Evolutionary conservation across 257 asterid genomes (phyloP), one percentile per base, ranked within the genome.

Genomic region (Nicotiana tabacum): DNA sequence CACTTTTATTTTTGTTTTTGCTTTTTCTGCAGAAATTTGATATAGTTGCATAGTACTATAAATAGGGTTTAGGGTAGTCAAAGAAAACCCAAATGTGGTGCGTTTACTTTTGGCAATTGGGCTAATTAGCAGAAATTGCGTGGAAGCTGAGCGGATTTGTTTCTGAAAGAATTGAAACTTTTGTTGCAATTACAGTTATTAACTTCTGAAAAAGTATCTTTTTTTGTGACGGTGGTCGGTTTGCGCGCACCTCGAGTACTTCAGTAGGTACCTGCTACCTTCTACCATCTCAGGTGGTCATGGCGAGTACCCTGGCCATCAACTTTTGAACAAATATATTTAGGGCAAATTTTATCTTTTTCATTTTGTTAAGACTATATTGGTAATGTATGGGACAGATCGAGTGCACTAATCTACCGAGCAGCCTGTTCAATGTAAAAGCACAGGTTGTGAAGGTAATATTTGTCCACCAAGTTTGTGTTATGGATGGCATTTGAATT

Each of bases 21-120:
- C 33, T 81, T 62, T 24, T 53, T 56, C 58, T 24, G 35, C 9
- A 61, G 24, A 4, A 33, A 51, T 48, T 27, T 76, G 8, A 13
- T 16, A 12, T 66, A 21, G 7, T 60, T 16, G 29, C 2, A 13
- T 43, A 12, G 67, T 48, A 27, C 51, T 46, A 69, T 2, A 16
- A 27, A 27, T 76, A 27, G 58, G 82, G 74, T 16, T 27, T 56
- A 69, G 85, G 85, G 80, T 77, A 78, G 72, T 82, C 27, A 15
- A n/a, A 6, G 56, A 65, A 66, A 82, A 5, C 30, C 29, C 11
- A 43, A 56, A 66, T 81, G 30, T 15, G 60, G 56, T 82, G 6
- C 27, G 58, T 43, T 29, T 51, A 35, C 32, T 5, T 11, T 68
- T 12, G 18, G 16, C 5, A 33, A 12, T 21, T 37, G 72, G 72